phyloP scores from a whole-genome alignment of 75 land plant species.

The Sequoiadendron giganteum region DNA sequence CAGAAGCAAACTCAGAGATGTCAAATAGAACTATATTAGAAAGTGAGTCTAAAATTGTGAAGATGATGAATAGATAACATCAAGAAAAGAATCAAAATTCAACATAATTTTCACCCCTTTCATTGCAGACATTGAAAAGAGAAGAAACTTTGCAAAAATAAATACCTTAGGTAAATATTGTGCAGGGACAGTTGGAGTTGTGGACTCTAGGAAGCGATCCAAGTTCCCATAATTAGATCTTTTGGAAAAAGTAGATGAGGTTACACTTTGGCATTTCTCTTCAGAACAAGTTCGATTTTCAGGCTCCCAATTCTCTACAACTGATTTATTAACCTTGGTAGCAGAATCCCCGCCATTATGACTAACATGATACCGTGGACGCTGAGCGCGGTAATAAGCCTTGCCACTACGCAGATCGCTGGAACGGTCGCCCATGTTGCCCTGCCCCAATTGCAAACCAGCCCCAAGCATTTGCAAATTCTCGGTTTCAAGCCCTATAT shows the following conservation, averaged over 20 bases:
- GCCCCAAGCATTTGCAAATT: neutral
- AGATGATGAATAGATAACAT: neutral
- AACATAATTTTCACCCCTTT: neutral
- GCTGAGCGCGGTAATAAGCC: neutral
- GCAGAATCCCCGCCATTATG: neutral
- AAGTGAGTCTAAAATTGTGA: neutral
- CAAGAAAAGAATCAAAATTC: neutral
- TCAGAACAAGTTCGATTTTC: neutral
- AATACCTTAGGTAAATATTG: conserved; percentile 58
- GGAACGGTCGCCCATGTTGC: neutral
- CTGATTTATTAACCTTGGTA: neutral
- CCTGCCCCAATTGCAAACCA: neutral
- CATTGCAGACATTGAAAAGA: neutral
- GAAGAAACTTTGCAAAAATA: neutral
- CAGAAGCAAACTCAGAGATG: neutral
- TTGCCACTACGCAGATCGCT: neutral
- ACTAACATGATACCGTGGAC: neutral
- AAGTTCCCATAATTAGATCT: conserved; percentile 36
- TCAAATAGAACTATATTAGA: neutral
- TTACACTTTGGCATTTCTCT: neutral
- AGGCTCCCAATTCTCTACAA: neutral
- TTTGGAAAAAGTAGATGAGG: neutral
- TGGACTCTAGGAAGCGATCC: conserved; percentile 66
- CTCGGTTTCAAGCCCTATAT: neutral
- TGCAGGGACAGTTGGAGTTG: conserved; percentile 60